Evolutionary conservation across 2,329 filamentous ascomycete genomes (phyloP).

Genomic region (Orbilia ellipsospora): DNA sequence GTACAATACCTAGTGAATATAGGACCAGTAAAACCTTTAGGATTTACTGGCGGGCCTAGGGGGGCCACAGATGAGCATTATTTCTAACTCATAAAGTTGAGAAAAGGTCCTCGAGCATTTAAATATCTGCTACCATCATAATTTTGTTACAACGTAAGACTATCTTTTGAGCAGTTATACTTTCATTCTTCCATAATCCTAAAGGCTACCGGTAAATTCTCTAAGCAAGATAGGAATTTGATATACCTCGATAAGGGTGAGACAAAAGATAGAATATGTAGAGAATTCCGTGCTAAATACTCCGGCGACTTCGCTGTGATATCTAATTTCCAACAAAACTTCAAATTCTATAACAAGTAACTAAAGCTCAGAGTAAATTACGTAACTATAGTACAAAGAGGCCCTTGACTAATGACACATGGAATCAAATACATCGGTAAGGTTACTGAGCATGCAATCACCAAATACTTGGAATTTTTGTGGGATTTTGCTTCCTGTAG

Average conservation of each 20-base stretch:
- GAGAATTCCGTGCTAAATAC: too few species aligned
- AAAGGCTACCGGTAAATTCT: too few species aligned
- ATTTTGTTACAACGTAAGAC: too few species aligned
- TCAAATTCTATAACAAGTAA: background rate
- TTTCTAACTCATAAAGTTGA: background rate
- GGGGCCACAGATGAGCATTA: slow-evolving; percentile 16
- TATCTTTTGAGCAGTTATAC: too few species aligned
- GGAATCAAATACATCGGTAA: too few species aligned
- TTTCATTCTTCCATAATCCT: background rate
- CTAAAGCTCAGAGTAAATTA: background rate
- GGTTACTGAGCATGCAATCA: background rate
- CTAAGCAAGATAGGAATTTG: too few species aligned
- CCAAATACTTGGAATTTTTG: background rate
- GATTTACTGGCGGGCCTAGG: slow-evolving; percentile 13
- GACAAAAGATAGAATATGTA: too few species aligned
- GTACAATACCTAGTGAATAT: background rate
- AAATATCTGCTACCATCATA: too few species aligned
- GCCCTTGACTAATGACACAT: background rate
- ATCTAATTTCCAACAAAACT: too few species aligned
- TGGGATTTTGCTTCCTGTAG: background rate
- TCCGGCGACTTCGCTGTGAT: too few species aligned
- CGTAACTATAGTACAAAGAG: background rate
- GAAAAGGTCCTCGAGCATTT: too few species aligned
- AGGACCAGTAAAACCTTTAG: background rate
- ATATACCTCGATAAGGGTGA: too few species aligned